phyloP scores from a whole-genome alignment of 768 basidiomycete species.

The Trametes gibbosa region DNA sequence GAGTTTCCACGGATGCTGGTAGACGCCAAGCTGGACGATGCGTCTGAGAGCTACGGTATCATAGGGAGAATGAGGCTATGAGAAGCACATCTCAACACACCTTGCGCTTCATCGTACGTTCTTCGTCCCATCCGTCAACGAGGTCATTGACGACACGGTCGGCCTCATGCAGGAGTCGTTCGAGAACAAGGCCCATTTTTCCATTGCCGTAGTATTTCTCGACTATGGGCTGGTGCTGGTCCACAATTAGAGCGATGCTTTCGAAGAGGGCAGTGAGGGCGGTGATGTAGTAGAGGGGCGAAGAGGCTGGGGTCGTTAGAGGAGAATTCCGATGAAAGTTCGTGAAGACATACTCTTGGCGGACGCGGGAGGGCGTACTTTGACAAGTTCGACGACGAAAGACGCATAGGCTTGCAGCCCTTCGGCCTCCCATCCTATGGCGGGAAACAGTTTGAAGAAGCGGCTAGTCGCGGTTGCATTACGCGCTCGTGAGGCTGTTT shows the following conservation, averaged over 20 bases:
- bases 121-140: constrained; percentile 88
- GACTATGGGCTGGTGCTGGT: constrained; percentile 96
- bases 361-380: constrained; percentile 70
- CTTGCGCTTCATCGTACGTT: constrained; percentile 79
- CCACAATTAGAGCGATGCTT: constrained; percentile 91
- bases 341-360: constrained; percentile 66
- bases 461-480: constrained; percentile 88
- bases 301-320: constrained; percentile 60
- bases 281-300: constrained; percentile 88
- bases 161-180: constrained; percentile 77
- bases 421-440: constrained; percentile 90
- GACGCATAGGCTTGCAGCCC: constrained; percentile 90
- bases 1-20: background rate
- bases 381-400: constrained; percentile 90
- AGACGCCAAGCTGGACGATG: background rate
- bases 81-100: constrained; percentile 33
- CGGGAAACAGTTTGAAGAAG: constrained; percentile 96
- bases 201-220: constrained; percentile 96
- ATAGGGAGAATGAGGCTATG: background rate
- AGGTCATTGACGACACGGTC: constrained; percentile 79
- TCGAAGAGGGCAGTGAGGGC: constrained; percentile 91
- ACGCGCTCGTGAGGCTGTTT: constrained; percentile 72
- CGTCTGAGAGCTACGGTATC: constrained; percentile 10
- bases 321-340: constrained; percentile 5
- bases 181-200: constrained; percentile 80